Evolutionary conservation across 768 basidiomycete species (phyloP), one percentile per base, ranked within the genome.

Genomic region (Hydnum rufescens): DNA sequence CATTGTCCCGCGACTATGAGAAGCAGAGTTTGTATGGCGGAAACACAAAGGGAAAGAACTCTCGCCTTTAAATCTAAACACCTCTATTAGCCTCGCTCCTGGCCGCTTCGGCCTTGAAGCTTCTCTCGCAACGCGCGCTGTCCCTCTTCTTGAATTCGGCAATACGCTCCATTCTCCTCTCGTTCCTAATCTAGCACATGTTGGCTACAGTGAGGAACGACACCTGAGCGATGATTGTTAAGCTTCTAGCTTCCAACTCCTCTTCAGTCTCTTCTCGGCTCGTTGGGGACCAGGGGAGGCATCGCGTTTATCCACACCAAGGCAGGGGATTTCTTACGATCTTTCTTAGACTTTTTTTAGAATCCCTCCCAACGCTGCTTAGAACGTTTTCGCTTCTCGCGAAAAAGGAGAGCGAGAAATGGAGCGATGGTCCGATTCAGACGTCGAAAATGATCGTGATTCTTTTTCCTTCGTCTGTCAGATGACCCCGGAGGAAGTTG

Each of bases 21-120:
- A 8, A 13, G 29, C 28, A 26, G n/a, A 44, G 19, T 13, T 16
- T 13, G 28, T 19, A 25, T 23, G 3, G n/a, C 2, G 1, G 3
- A 25, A 29, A 4, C 30, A 18, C 51, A 52, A 19, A 31, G n/a
- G 6, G 1, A 54, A 25, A 4, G 26, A 28, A 47, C 29, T 57
- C 64, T 13, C 50, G 71, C 80, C 80, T 67, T 83, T 83, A 62
- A 80, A 77, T 51, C 77, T 70, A n/a, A 28, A 82, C 70, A 5
- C 48, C 53, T 6, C 76, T 75, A 52, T 66, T 69, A 34, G 66
- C 66, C 25, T 58, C 62, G 49, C 62, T 31, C 63, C 62, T 51
- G 32, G 63, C 59, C 55, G 64, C 55, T 68, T 73, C 43, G 77
- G 60, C 47, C 19, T 36, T 32, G 36, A 57, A 49, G 16, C 42